phyloP scores from a whole-genome alignment of 1,284 basidiomycete species.

The Ceratobasidium sp. region DNA sequence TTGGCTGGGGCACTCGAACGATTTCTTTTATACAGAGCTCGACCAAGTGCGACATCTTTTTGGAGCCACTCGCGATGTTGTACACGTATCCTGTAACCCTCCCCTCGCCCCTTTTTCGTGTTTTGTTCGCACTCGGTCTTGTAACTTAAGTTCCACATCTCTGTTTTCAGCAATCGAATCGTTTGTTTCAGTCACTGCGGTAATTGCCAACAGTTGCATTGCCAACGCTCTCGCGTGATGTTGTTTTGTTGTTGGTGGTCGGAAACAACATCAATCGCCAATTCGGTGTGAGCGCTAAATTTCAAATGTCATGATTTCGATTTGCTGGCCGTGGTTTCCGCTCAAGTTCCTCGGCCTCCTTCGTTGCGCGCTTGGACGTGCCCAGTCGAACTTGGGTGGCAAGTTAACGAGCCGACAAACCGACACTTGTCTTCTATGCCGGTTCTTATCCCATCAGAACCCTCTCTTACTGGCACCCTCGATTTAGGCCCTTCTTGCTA shows the following conservation, averaged over 20 bases:
- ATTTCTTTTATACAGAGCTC: not conserved
- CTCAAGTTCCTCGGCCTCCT: too few species aligned
- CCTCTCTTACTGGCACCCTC: too few species aligned
- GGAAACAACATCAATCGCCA: constrained; percentile 16
- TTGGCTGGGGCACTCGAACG: constrained; percentile 10
- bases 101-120: constrained; percentile 5
- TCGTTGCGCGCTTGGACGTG: too few species aligned
- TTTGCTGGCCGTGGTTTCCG: too few species aligned
- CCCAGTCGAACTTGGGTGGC: too few species aligned
- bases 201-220: constrained; percentile 33
- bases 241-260: constrained; percentile 13
- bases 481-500: too few species aligned
- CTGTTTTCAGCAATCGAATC: constrained; percentile 28
- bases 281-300: constrained; percentile 10
- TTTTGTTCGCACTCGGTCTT: constrained; percentile 4
- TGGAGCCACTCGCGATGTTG: constrained; percentile 5
- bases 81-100: constrained; percentile 20
- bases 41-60: constrained; percentile 10
- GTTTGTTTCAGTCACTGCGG: constrained; percentile 26
- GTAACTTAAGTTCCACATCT: constrained; percentile 33
- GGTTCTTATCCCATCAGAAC: too few species aligned
- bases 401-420: too few species aligned
- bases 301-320: too few species aligned
- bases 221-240: constrained; percentile 28
- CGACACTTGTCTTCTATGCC: too few species aligned